A percentile compares a stretch with the other conserved stretches of the same genome.
Conservation (phyloP, 208 protist species). For the Crithidia fasciculata region DNA sequence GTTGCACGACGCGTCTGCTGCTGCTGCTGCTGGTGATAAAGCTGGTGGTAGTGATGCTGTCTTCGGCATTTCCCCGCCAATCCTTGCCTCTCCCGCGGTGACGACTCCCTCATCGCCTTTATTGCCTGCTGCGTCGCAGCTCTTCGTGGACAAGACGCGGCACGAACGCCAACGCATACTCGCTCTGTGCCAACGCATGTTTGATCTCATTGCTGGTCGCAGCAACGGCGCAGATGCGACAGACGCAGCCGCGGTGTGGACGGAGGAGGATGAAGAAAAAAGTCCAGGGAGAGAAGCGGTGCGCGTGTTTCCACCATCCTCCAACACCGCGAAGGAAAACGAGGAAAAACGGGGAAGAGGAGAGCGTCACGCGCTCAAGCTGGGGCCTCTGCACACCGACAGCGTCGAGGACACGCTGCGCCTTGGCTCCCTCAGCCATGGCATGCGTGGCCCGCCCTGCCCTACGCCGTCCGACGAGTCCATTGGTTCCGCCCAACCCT, state of each 20-base stretch:
- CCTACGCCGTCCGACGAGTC: slow-evolving; percentile 20
- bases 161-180: slow-evolving; percentile 16
- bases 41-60: no score
- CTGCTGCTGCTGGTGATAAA: no score
- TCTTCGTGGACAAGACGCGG: background rate
- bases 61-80: background rate
- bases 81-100: background rate
- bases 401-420: background rate
- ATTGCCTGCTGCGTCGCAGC: background rate
- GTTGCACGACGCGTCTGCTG: no score
- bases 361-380: no score
- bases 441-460: slow-evolving; percentile 35
- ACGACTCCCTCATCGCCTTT: background rate
- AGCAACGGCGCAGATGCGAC: background rate
- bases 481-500: background rate
- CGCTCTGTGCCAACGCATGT: slow-evolving; percentile 19
- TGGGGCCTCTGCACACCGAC: background rate
- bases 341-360: no score
- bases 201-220: background rate
- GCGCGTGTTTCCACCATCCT: no score
- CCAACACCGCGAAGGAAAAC: no score
- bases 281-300: background rate
- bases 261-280: background rate
- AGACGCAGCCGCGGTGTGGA: background rate
- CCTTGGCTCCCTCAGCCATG: slow-evolving; percentile 28